Evolutionary conservation across 805 yeast species (phyloP), one percentile per base, ranked within the genome.

Genomic region (Metschnikowia lochheadii): DNA sequence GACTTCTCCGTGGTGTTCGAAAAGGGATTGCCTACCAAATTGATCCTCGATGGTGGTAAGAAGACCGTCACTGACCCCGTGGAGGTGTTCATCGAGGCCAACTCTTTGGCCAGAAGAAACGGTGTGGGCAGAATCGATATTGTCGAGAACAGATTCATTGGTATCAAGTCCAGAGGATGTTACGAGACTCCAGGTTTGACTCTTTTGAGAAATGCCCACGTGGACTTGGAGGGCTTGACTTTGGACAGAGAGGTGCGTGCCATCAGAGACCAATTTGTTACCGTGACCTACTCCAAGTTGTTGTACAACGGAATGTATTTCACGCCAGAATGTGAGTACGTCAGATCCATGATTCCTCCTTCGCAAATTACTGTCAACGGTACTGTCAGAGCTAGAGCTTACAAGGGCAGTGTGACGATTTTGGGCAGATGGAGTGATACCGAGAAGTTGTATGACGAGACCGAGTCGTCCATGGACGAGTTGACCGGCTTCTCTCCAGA

Each of bases 61-160:
- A 77, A 74, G 53, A 70, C 65, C 42, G 85, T 86, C 56, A 84
- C 96, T 45, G 92, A 87, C 53, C 92, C 98, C 46, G 91, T 91
- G 53, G 97, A 91, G 63, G 78, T 94, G 61, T 94, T 94, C 82
- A 75, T 88, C 61, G 86, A 90, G 59, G 97, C 97, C 55, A 92
- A 94, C 72, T 83, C 90, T 62, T 79, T 94, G 65, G 98, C 97
- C 53, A 91, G 99, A 83, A 90, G 97, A 79, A 91, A 94, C 71
- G 99, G 99, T 80, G 97, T 94, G 54, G 99, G 99, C 72, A 90
- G 99, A 81, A 87, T 94, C 70, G 99, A 94, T 77, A 94, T 94
- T 67, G 99, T 94, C 59, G 99, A 94, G 78, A 89, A 94, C 81
- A 90, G 99, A 80, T 94, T 94, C 74, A 94, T 94, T 66, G 98